Evolutionary conservation across 768 basidiomycete species (phyloP).

Genomic region (Sarcodon aspratus): DNA sequence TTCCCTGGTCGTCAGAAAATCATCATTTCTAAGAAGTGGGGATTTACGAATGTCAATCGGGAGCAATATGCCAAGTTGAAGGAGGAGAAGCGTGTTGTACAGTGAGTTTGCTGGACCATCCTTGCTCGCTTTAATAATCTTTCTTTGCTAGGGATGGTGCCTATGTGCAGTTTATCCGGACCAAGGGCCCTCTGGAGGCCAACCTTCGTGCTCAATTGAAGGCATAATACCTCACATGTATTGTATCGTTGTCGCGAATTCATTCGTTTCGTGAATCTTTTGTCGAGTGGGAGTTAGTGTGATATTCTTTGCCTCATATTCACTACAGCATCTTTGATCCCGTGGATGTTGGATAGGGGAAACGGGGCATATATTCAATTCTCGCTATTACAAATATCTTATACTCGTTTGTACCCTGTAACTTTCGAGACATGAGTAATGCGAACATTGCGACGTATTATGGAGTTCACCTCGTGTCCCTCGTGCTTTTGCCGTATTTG

Average conservation of each 20-base stretch:
- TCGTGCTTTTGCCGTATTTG: too few species aligned
- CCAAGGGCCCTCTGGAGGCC: conserved; percentile 73
- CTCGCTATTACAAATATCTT: conserved; percentile 4
- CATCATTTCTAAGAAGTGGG: conserved; percentile 96
- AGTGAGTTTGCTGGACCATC: conserved; percentile 38
- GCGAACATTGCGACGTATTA: too few species aligned
- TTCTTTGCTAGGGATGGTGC: conserved; percentile 69
- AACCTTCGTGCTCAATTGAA: conserved; percentile 80
- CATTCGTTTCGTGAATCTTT: conserved; percentile 9
- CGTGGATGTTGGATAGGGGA: conserved; percentile 67
- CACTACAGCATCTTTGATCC: conserved; percentile 53
- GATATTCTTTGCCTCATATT: conserved; percentile 42
- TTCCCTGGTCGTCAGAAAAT: conserved; percentile 99
- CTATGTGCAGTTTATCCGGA: conserved; percentile 88
- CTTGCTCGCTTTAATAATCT: neutral
- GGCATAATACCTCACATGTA: conserved; percentile 34
- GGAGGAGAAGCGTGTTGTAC: conserved; percentile 81
- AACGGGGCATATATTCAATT: conserved; percentile 61
- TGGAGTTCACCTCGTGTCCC: too few species aligned
- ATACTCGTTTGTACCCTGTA: neutral
- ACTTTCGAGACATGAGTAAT: too few species aligned
- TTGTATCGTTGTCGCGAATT: conserved; percentile 10
- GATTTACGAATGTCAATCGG: conserved; percentile 91
- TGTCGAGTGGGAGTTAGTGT: neutral
- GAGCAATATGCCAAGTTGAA: conserved; percentile 83